Evolutionary conservation across 176 grass and related monocot genomes (phyloP), one percentile per base, ranked within the genome.

Genomic region (Bolboschoenus planiculmis): DNA sequence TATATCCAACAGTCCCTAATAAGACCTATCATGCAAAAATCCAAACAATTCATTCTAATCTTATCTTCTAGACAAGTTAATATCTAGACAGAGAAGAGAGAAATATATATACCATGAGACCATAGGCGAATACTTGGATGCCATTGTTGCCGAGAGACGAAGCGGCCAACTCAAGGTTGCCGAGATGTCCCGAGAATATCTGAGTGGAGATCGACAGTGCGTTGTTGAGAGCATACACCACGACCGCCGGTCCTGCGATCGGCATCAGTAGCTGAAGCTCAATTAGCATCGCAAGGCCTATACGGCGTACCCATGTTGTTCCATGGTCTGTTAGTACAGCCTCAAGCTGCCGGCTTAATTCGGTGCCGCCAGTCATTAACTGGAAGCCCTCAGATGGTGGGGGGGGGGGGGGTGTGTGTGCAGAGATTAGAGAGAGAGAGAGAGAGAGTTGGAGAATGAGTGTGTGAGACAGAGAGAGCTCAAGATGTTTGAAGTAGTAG

Each of bases 71-170:
- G 7, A 2, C 14, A 39, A 67, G 16, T 37, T 26, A 18, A 70
- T 70, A 40, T 70, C 6, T 70, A 54, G 8, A 72, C 6, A n/a
- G 33, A 30, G 23, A 78, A 33, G 42, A 78, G 6, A 78, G 7
- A 20, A 70, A 5, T 8, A 9, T 20, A 36, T 18, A 61, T 83
- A 88, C 86, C 86, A 88, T 88, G 44, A 88, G 81, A 16, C 86
- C 86, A 83, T 88, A 88, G 43, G 86, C 86, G 78, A 88, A 88
- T 29, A 88, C 46, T 80, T 88, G 86, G 86, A 88, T 88, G 59
- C 86, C 86, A 67, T 76, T 88, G 81, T 88, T 88, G 14, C 86
- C 86, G 60, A 88, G 86, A 53, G 86, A 88, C 13, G 86, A 63
- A 48, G 86, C 86, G 5, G 86, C 86, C 59, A 88, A 66, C 72